Evolutionary conservation across 2,329 filamentous ascomycete genomes (phyloP), one percentile per base, ranked within the genome.

Genomic region (Sclerotinia sclerotiorum): DNA sequence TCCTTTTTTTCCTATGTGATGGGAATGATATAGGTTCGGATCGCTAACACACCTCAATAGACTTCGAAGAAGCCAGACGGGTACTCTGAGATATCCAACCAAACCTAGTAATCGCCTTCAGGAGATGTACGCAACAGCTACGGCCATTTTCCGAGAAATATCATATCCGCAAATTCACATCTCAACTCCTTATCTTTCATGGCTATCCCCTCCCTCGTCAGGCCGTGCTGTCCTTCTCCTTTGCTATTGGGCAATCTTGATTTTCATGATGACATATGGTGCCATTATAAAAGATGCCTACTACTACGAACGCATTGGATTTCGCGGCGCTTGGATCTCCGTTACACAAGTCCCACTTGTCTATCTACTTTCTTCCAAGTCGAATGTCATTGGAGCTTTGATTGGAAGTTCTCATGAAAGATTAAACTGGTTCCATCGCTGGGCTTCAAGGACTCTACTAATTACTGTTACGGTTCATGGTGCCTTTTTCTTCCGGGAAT

Each of bases 381-480:
- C 83, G 70, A 88, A 82, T 71, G 74, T 87, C 27, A 79, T 91
- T n/a, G 88, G 86, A 0, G 80, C 83, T 65, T 78, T 92, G 32
- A 82, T 84, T 5, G 89, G 89, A 15, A 83, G 84, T 13, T 87
- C 88, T 70, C 87, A 91, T 74, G 89, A 92, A 78, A 83, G 87
- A 11, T 80, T 92, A 69, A 91, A 90, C 76, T 92, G 89, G 89
- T 78, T 91, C 65, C 90, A 92, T 74, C 84, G 90, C 70, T 92
- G 90, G 89, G 85, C 88, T 13, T 88, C 87, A 3, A 84, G 90
- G 69, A 89, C 87, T 67, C 85, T 92, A 79, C 84, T 92, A 48
- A 79, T 91, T 21, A 90, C 87, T 0, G 86, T 86, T 1, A 88
- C 88, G 0, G 83, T 91, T 4, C 90, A 92, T 73, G 88, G 90